Conservation (phyloP, 2,329 filamentous ascomycete genomes). For the Alternaria rosae region DNA sequence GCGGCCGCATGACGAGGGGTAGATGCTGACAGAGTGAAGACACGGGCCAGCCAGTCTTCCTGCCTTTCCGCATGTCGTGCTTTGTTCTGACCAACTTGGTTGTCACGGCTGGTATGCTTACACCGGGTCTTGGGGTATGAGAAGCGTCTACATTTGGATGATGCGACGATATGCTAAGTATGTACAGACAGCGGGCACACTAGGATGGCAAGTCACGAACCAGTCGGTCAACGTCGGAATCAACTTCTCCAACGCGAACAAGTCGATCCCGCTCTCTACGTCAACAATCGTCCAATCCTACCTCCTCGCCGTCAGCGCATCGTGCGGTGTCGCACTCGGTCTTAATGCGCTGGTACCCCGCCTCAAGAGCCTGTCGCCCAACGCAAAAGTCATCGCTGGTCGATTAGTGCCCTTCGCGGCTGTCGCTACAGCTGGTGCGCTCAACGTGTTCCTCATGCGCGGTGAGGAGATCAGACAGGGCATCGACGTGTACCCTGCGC, state of each 20-base stretch:
- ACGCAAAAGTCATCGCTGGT: constrained; percentile 76
- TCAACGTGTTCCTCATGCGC: constrained; percentile 98
- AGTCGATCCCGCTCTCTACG: constrained; percentile 86
- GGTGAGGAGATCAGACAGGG: constrained; percentile 92
- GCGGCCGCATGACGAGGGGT: not conserved
- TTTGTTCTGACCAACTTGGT: constrained; percentile 93
- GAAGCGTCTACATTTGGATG: not conserved
- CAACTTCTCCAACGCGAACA: constrained; percentile 98
- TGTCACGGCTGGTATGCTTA: constrained; percentile 96
- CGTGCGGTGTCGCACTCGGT: constrained; percentile 90
- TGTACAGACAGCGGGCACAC: constrained; percentile 76
- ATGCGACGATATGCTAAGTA: constrained; percentile 26
- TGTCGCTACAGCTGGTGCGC: constrained; percentile 85
- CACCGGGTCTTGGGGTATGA: constrained; percentile 77
- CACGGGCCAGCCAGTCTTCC: constrained; percentile 87
- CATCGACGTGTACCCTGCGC: constrained; percentile 89
- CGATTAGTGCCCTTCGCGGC: constrained; percentile 97
- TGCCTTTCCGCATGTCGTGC: constrained; percentile 97
- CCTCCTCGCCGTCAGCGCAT: constrained; percentile 87
- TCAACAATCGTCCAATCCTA: constrained; percentile 88
- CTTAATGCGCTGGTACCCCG: constrained; percentile 90
- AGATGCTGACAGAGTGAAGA: constrained; percentile 62
- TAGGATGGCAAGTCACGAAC: constrained; percentile 95
- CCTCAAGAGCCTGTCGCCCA: constrained; percentile 76
- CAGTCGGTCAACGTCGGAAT: constrained; percentile 98